phyloP scores from a whole-genome alignment of 371 early-diverging fungal genomes.

The Lichtheimia ornata region DNA sequence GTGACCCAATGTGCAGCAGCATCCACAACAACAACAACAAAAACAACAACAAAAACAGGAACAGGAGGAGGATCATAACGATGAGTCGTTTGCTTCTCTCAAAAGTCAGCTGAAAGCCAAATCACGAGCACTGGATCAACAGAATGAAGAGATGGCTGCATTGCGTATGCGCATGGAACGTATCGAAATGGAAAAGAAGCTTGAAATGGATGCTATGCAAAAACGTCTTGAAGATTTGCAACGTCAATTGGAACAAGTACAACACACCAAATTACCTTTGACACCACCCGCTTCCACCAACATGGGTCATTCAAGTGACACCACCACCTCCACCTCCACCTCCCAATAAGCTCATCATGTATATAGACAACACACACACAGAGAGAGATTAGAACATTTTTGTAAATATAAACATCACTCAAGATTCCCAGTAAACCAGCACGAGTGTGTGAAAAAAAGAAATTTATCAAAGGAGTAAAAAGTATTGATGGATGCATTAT shows the following conservation, averaged over 20 bases:
- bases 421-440: too few species aligned
- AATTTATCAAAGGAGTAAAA: not conserved
- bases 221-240: slow-evolving; percentile 17
- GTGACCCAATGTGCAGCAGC: too few species aligned
- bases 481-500: not conserved
- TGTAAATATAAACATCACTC: not conserved
- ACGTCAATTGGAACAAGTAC: slow-evolving; percentile 13
- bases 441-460: too few species aligned
- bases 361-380: not conserved
- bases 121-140: slow-evolving; percentile 23
- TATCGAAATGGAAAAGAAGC: slow-evolving; percentile 28
- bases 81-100: slow-evolving; percentile 13
- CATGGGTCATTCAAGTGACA: not conserved
- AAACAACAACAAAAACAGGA: not conserved
- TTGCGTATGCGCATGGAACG: slow-evolving; percentile 22
- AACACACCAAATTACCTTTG: not conserved
- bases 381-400: slow-evolving; percentile 2
- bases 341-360: not conserved
- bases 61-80: not conserved
- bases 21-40: too few species aligned
- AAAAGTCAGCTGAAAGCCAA: slow-evolving; percentile 25
- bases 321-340: not conserved
- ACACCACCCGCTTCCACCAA: slow-evolving; percentile 3
- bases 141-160: slow-evolving; percentile 29
- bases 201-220: slow-evolving; percentile 22